Evolutionary conservation across 2,329 filamentous ascomycete species (phyloP), one percentile per base, ranked within the genome.

Genomic region (Shiraia sp.): DNA sequence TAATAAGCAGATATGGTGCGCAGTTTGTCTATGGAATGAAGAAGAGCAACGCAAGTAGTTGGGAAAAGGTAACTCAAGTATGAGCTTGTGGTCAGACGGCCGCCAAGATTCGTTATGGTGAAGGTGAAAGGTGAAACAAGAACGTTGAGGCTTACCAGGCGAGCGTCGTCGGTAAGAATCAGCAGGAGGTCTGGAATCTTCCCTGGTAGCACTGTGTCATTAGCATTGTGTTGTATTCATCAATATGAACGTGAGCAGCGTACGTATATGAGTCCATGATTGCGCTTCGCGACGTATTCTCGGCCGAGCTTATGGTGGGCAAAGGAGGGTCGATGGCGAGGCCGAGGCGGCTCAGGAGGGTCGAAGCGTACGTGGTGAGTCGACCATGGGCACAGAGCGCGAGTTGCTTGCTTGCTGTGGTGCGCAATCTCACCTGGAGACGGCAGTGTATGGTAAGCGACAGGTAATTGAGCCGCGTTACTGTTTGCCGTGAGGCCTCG

Each of bases 151-250:
- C 83, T 65, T 78, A 88, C 86, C 84, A 68, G 86, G 85, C 56
- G 86, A 88, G 65, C 86, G 79, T 47, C 79, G 80, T 45, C 85
- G 79, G 40, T 71, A 71, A 4, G 63, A 62, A 45, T 72, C 70
- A 10, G 51, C 46, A 8, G 61, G 50, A 9, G 66, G 58, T 55
- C 86, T 84, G 50, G 83, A 85, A 29, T 73, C 77, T 58, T 87
- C 82, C 34, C 74, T 72, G 46, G 55, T 55, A 22, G 49, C 47
- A 42, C 46, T 58, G 35, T 28, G 25, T 19, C 13, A 40, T 67
- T 33, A 66, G 48, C 42, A 42, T 39, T 7, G 12, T 27, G 12
- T 23, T 15, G 26, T 19, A 26, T 31, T 36, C n/a, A 16, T 22
- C 19, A 23, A 15, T 3, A 15, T 16, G 22, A 17, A 23, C 16